These are phyloP conservation scores for Chaetomiaceae sp. DNA, from an alignment of 2,329 filamentous ascomycete genomes.

Conservation along the genomic window DNA sequence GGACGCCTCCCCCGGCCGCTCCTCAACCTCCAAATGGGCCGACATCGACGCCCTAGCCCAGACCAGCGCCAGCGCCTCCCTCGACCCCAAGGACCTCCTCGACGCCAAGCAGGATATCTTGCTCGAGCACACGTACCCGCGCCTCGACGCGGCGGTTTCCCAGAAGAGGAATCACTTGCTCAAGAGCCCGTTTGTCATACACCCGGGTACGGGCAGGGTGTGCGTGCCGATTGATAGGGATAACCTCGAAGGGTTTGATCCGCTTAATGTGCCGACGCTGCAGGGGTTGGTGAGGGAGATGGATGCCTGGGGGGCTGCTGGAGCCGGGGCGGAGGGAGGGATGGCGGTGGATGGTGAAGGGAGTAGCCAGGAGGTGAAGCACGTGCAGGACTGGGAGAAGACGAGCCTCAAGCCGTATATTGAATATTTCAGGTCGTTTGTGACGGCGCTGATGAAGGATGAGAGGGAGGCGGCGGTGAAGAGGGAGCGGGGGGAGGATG, in stretches of 20 bases:
- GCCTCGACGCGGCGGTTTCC: constrained; percentile 93
- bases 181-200: constrained; percentile 93
- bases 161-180: constrained; percentile 98
- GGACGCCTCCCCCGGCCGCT: constrained; percentile 74
- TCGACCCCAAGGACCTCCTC: constrained; percentile 69
- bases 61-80: constrained; percentile 63
- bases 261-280: constrained; percentile 82
- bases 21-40: constrained; percentile 80
- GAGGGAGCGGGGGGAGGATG: constrained; percentile 48
- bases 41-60: constrained; percentile 87
- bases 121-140: constrained; percentile 95
- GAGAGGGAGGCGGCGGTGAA: constrained; percentile 54
- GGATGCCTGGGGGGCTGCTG: constrained; percentile 58
- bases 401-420: constrained; percentile 91
- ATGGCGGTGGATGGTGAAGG: constrained; percentile 8
- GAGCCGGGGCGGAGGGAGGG: not conserved
- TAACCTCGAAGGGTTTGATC: constrained; percentile 77
- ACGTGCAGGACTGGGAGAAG: constrained; percentile 88
- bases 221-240: constrained; percentile 88
- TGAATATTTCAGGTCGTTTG: constrained; percentile 81
- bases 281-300: constrained; percentile 79
- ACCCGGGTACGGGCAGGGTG: constrained; percentile 88
- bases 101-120: constrained; percentile 96
- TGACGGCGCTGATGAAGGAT: constrained; percentile 73
- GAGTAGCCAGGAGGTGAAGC: constrained; percentile 24